Conservation (phyloP, 1,139 yeast species). For the Lodderomyces metapsilosis region DNA sequence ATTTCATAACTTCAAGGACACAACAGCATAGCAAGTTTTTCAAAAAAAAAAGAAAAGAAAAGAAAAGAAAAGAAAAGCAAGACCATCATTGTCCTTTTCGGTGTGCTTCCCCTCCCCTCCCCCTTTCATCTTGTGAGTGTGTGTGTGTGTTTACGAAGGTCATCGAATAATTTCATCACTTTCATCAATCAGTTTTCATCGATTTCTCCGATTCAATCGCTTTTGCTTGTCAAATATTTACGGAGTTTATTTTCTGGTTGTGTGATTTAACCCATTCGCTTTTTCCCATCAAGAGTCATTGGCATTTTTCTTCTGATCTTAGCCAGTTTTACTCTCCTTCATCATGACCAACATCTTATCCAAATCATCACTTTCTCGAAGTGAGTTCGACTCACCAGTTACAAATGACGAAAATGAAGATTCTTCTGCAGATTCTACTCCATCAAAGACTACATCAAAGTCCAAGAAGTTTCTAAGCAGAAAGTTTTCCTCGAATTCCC, state of each 20-base stretch:
- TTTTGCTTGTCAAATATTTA: not conserved
- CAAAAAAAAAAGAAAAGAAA: no score
- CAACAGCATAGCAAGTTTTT: not conserved
- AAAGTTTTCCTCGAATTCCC: constrained; percentile 1
- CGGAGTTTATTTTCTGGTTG: no score
- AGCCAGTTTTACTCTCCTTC: no score
- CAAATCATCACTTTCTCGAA: not conserved
- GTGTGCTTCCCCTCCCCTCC: no score
- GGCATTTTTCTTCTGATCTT: no score
- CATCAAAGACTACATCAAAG: not conserved
- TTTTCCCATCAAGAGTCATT: not conserved
- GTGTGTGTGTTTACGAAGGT: no score
- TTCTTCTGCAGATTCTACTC: not conserved
- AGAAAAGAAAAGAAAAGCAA: no score
- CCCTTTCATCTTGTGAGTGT: no score
- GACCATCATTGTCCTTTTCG: no score
- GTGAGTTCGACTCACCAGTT: not conserved
- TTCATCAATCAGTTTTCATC: not conserved
- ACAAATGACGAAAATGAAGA: constrained; percentile 1
- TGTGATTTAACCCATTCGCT: not conserved
- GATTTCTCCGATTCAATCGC: not conserved
- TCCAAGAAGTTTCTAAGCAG: not conserved
- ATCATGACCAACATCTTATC: constrained; percentile 1
- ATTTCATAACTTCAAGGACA: constrained; percentile 1
- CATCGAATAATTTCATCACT: not conserved